Conservation (phyloP, 495 filamentous ascomycete species). For the Hypoxylon fuscum region DNA sequence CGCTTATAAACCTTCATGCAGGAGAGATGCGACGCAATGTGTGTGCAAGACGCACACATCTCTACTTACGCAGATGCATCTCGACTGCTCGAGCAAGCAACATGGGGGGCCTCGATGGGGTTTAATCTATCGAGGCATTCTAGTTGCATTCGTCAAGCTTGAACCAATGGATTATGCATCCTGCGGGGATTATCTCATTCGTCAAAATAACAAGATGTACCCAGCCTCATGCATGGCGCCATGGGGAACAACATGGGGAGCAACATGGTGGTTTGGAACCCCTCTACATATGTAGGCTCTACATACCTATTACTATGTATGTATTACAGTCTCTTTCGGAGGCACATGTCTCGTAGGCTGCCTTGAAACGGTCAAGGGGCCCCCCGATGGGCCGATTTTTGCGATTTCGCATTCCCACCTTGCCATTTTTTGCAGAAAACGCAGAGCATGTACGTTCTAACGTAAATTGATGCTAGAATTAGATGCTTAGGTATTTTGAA, state of each 20-base stretch:
- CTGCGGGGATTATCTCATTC: slow-evolving; percentile 46
- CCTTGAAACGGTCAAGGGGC: slow-evolving; percentile 39
- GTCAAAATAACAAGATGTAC: slow-evolving; percentile 30
- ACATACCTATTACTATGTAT: too few species aligned
- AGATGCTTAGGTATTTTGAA: slow-evolving; percentile 6
- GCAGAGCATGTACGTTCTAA: slow-evolving; percentile 1
- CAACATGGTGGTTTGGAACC: slow-evolving; percentile 24
- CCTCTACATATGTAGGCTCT: slow-evolving; percentile 35
- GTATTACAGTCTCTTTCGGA: slow-evolving; percentile 28
- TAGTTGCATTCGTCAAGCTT: slow-evolving; percentile 33
- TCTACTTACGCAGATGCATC: slow-evolving; percentile 36
- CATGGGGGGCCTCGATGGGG: slow-evolving; percentile 31
- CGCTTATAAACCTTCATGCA: slow-evolving; percentile 32
- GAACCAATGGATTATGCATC: slow-evolving; percentile 33
- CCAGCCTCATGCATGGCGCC: slow-evolving; percentile 39
- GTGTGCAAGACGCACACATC: slow-evolving; percentile 24
- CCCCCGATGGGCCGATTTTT: slow-evolving; percentile 33
- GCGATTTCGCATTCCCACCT: slow-evolving; percentile 19
- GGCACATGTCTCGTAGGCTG: slow-evolving; percentile 36
- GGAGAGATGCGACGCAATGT: slow-evolving; percentile 41
- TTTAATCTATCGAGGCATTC: slow-evolving; percentile 38
- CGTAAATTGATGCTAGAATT: slow-evolving; percentile 6
- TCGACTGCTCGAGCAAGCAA: slow-evolving; percentile 37
- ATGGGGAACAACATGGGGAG: slow-evolving; percentile 22
- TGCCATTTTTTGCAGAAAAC: slow-evolving; percentile 6